These are phyloP conservation scores for Paraphoma chrysanthemicola DNA, from an alignment of 2,329 filamentous ascomycete genomes.

Conservation along the genomic window DNA sequence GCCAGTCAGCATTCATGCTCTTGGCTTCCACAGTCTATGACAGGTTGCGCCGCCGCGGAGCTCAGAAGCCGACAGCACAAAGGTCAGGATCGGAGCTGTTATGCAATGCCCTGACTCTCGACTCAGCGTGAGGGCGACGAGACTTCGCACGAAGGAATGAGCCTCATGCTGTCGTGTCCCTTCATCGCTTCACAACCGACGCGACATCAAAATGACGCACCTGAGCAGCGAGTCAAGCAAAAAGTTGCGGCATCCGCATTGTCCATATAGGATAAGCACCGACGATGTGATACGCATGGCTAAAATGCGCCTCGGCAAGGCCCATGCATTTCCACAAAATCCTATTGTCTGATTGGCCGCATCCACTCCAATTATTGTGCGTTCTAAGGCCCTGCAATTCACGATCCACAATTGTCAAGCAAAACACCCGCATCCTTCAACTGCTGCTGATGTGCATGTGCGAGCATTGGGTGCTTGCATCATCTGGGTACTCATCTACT, in stretches of 20 bases:
- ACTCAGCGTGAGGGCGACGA: not conserved
- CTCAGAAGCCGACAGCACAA: not conserved
- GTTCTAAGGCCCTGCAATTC: conserved; percentile 5
- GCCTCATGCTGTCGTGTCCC: not conserved
- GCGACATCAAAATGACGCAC: not conserved
- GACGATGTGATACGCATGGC: not conserved
- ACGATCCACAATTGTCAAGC: not conserved
- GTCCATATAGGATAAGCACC: conserved; percentile 1
- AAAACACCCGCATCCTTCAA: conserved; percentile 1
- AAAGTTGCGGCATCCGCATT: not conserved
- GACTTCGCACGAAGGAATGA: conserved; percentile 1
- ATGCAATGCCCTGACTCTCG: conserved; percentile 8
- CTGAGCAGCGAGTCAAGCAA: not conserved
- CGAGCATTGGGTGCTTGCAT: conserved; percentile 4
- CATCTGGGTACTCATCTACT: conserved; percentile 1
- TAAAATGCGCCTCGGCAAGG: not conserved
- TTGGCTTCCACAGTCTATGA: not conserved
- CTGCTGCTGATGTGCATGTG: conserved; percentile 19
- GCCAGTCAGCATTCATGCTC: conserved; percentile 1
- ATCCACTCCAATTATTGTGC: not conserved
- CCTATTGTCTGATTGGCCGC: not conserved
- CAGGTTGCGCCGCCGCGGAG: not conserved
- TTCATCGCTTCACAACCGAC: not conserved
- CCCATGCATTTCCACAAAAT: conserved; percentile 3
- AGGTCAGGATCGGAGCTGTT: not conserved